A percentile compares a stretch with the other conserved stretches of the same genome.
Evolutionary conservation across 208 protist genomes (phyloP).

Genomic region (Acanthamoeba divionensis): DNA sequence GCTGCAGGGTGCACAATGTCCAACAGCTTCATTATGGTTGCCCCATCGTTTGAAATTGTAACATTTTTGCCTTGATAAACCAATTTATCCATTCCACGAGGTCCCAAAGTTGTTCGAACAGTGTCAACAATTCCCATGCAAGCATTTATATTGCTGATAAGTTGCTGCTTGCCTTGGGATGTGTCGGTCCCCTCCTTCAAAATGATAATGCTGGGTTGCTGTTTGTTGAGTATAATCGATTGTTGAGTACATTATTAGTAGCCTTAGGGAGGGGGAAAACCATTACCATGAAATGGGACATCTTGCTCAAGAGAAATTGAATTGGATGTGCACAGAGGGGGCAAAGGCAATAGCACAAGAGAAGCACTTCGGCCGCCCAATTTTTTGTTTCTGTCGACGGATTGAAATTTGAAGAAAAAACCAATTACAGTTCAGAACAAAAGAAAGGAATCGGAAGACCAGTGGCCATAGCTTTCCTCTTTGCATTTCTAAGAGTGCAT

Average conservation of each 20-base stretch:
- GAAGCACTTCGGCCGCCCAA: too few species aligned
- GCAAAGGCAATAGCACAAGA: too few species aligned
- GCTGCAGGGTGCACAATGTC: constrained; percentile 99
- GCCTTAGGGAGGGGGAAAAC: too few species aligned
- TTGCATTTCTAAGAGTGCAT: too few species aligned
- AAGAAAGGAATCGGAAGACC: too few species aligned
- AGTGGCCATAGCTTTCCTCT: too few species aligned
- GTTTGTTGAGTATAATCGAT: not conserved
- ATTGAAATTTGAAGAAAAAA: too few species aligned
- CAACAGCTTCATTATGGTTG: constrained; percentile 99
- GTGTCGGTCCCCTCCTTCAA: constrained; percentile 99
- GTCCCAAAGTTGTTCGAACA: constrained; percentile 91
- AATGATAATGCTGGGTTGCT: constrained; percentile 92
- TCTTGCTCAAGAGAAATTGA: too few species aligned
- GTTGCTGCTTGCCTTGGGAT: constrained; percentile 98
- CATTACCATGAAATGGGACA: too few species aligned
- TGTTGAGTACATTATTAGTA: not conserved
- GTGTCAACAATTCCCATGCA: constrained; percentile 90
- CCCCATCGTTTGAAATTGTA: constrained; percentile 99
- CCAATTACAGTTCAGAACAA: too few species aligned
- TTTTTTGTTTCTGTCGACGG: too few species aligned
- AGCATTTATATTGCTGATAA: constrained; percentile 99
- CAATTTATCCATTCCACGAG: constrained; percentile 99
- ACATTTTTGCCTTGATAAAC: constrained; percentile 69
- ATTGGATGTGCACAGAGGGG: too few species aligned